Evolutionary conservation across 495 filamentous ascomycete genomes (phyloP).

Genomic region (Sordaria brevicollis): DNA sequence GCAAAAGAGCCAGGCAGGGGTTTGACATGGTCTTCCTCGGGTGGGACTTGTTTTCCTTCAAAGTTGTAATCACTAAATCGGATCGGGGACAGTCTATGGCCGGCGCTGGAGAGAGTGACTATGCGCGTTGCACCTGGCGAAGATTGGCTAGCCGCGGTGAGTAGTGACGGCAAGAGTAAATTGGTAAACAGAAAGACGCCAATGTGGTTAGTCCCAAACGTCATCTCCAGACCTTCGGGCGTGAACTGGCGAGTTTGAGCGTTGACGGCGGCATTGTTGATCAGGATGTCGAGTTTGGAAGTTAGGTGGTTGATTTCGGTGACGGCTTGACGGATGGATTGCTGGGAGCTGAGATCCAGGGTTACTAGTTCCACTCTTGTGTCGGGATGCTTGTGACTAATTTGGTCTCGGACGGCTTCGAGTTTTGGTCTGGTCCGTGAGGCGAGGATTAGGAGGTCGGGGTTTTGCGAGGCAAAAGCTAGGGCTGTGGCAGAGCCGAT

Average conservation of each 20-base stretch:
- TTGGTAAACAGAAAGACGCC: conserved; percentile 50
- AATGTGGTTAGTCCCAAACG: conserved; percentile 49
- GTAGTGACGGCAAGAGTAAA: conserved; percentile 39
- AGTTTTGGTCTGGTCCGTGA: conserved; percentile 42
- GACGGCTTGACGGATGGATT: conserved; percentile 33
- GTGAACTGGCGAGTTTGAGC: conserved; percentile 22
- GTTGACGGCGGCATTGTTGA: conserved; percentile 45
- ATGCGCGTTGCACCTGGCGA: conserved; percentile 28
- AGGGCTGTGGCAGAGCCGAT: conserved; percentile 43
- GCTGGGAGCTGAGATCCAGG: conserved; percentile 38
- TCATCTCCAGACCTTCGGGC: conserved; percentile 43
- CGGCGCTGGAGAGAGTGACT: conserved; percentile 36
- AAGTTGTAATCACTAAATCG: conserved; percentile 52
- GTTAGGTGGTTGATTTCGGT: conserved; percentile 26
- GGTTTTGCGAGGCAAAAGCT: conserved; percentile 43
- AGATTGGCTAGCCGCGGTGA: conserved; percentile 23
- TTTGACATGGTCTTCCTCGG: conserved; percentile 25
- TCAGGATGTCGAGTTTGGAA: conserved; percentile 40
- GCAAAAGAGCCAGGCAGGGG: conserved; percentile 22
- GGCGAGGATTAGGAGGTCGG: conserved; percentile 41
- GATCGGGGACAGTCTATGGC: conserved; percentile 41
- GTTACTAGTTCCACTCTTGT: conserved; percentile 28
- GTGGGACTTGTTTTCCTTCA: conserved; percentile 25
- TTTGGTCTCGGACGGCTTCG: conserved; percentile 33
- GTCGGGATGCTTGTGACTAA: conserved; percentile 22